phyloP scores from a whole-genome alignment of 2,329 filamentous ascomycete genomes.

The Epichloe typhina region DNA sequence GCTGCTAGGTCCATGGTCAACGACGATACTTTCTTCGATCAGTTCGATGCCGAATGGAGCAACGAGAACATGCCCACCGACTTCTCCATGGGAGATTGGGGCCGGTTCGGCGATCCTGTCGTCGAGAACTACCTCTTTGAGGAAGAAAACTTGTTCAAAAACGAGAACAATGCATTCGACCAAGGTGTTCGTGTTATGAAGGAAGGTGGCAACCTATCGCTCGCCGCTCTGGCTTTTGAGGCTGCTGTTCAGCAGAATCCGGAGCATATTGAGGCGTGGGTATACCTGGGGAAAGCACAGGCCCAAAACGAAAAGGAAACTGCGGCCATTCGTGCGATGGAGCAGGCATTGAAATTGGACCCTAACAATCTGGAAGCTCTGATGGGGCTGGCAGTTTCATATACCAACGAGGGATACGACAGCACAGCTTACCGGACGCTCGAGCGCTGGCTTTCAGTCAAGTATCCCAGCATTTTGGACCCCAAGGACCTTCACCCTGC shows the following conservation, averaged over 20 bases:
- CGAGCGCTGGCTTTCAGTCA: conserved; percentile 91
- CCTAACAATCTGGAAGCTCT: conserved; percentile 76
- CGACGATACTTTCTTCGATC: conserved; percentile 46
- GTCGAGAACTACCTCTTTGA: conserved; percentile 91
- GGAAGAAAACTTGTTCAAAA: conserved; percentile 78
- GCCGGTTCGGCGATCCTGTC: conserved; percentile 57
- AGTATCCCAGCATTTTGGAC: conserved; percentile 74
- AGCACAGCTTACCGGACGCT: conserved; percentile 91
- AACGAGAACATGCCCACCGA: conserved; percentile 40
- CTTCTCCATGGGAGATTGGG: conserved; percentile 51
- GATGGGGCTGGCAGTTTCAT: conserved; percentile 91
- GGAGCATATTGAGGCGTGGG: conserved; percentile 84
- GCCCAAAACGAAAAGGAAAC: conserved; percentile 98
- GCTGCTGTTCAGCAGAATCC: conserved; percentile 85
- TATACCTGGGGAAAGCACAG: conserved; percentile 79
- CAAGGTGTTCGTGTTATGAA: conserved; percentile 89
- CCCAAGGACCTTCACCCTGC: conserved; percentile 59
- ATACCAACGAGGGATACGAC: conserved; percentile 98
- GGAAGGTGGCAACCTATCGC: conserved; percentile 83
- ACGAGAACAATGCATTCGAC: conserved; percentile 73
- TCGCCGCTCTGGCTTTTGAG: conserved; percentile 90
- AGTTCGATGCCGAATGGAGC: conserved; percentile 72
- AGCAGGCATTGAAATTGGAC: conserved; percentile 80
- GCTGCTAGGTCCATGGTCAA: conserved; percentile 60
- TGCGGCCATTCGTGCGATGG: conserved; percentile 84